Evolutionary conservation across 176 grass and related monocot genomes (phyloP).

Genomic region (Cocos nucifera): DNA sequence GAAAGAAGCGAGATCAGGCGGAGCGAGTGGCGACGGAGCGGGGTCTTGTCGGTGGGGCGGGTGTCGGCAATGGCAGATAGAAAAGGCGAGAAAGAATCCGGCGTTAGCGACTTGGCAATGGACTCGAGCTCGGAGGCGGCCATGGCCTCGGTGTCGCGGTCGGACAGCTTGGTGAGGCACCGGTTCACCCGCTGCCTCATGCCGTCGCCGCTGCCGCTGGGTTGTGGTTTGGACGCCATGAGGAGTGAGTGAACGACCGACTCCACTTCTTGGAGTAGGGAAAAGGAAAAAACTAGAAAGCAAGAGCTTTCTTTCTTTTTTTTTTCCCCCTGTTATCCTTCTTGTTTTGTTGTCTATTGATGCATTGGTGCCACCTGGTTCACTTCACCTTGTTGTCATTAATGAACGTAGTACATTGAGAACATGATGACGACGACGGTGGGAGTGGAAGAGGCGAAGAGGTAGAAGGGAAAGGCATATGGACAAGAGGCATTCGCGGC

Average conservation of each 20-base stretch:
- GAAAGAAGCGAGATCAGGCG: constrained; percentile 64
- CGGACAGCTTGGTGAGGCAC: constrained; percentile 63
- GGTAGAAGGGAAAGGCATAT: too few relatives aligned
- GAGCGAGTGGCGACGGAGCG: constrained; percentile 84
- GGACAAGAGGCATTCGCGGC: neutral
- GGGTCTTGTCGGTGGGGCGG: constrained; percentile 55
- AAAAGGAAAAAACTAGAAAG: too few relatives aligned
- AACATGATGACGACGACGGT: too few relatives aligned
- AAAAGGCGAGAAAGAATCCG: constrained; percentile 46
- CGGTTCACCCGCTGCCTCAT: constrained; percentile 90
- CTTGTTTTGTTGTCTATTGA: too few relatives aligned
- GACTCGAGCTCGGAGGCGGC: constrained; percentile 70
- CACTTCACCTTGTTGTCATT: too few relatives aligned
- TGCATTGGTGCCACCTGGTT: too few relatives aligned
- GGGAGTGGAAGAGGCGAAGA: too few relatives aligned
- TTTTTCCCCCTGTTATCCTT: too few relatives aligned
- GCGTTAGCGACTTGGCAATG: constrained; percentile 54
- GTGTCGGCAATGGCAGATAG: constrained; percentile 75
- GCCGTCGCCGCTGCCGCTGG: constrained; percentile 20
- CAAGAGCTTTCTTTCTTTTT: too few relatives aligned
- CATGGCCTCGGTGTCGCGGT: constrained; percentile 97
- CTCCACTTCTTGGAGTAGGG: neutral
- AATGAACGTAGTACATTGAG: too few relatives aligned
- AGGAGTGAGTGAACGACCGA: too few relatives aligned
- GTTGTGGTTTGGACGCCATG: neutral